Evolutionary conservation across 805 yeast species (phyloP).

Genomic region (Metahyphopichia silvanorum): DNA sequence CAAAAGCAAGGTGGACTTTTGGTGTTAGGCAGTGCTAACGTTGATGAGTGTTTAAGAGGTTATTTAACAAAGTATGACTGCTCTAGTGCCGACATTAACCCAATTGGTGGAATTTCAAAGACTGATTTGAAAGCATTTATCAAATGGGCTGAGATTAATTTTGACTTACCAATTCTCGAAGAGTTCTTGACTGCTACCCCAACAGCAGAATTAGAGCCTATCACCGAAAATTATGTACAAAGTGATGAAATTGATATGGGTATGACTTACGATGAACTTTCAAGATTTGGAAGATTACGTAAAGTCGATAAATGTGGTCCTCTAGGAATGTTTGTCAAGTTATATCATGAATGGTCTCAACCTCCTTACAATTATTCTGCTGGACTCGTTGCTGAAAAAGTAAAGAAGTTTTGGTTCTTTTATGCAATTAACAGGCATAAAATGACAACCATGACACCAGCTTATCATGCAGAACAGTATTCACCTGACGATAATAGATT

Average conservation of each 20-base stretch:
- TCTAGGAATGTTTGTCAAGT: slow-evolving; percentile 85
- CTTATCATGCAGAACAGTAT: slow-evolving; percentile 96
- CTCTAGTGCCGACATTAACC: slow-evolving; percentile 95
- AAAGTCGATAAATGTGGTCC: slow-evolving; percentile 97
- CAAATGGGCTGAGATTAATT: slow-evolving; percentile 66
- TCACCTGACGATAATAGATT: slow-evolving; percentile 98
- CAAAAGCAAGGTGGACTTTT: slow-evolving; percentile 75
- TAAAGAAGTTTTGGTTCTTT: slow-evolving; percentile 86
- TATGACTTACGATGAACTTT: slow-evolving; percentile 90
- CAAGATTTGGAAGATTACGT: slow-evolving; percentile 85
- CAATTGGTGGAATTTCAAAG: slow-evolving; percentile 98
- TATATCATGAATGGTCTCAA: slow-evolving; percentile 91
- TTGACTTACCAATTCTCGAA: slow-evolving; percentile 70
- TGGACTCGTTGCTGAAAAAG: slow-evolving; percentile 84
- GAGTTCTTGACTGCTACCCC: slow-evolving; percentile 90
- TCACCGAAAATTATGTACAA: slow-evolving; percentile 87
- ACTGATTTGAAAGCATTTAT: slow-evolving; percentile 88
- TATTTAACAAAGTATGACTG: slow-evolving; percentile 96
- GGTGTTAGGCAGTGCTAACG: slow-evolving; percentile 95
- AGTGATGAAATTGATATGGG: slow-evolving; percentile 99
- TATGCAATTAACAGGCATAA: slow-evolving; percentile 96
- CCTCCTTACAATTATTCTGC: slow-evolving; percentile 62
- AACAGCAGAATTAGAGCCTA: slow-evolving; percentile 97
- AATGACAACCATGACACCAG: slow-evolving; percentile 95
- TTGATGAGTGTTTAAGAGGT: slow-evolving; percentile 94